Percentiles rank a stretch among this genome's conserved stretches.
phyloP scores from a whole-genome alignment of 1,139 yeast genomes.

The Pichia terricola region DNA sequence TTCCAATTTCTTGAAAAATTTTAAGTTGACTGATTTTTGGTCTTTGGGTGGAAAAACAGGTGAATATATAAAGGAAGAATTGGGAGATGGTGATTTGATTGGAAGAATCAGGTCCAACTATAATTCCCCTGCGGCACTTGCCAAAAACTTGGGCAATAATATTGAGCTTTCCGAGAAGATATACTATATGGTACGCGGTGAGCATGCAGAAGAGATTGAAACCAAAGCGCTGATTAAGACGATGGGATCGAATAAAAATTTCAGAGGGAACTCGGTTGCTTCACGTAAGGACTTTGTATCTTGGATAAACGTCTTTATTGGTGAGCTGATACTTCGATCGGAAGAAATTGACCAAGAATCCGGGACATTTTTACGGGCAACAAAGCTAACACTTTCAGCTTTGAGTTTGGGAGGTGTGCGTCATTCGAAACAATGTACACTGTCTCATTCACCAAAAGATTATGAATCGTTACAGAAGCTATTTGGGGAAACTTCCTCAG shows the following conservation, averaged over 20 bases:
- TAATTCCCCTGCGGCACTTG: constrained; percentile 27
- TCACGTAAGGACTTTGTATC: constrained; percentile 50
- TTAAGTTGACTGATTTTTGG: constrained; percentile 68
- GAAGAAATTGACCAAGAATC: constrained; percentile 68
- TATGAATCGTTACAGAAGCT: constrained; percentile 31
- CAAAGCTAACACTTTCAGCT: constrained; percentile 37
- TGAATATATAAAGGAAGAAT: constrained; percentile 38
- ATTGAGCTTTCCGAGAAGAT: constrained; percentile 38
- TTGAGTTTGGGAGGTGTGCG: constrained; percentile 17
- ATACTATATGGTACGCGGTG: constrained; percentile 58
- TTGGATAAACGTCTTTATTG: constrained; percentile 79
- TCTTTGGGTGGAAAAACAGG: constrained; percentile 92
- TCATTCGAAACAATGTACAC: constrained; percentile 38
- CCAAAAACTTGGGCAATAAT: constrained; percentile 32
- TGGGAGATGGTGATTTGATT: constrained; percentile 24
- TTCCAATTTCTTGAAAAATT: constrained; percentile 43
- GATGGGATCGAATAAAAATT: constrained; percentile 83
- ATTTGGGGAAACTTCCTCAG: constrained; percentile 32
- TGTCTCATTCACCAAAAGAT: constrained; percentile 31
- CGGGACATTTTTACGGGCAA: constrained; percentile 38
- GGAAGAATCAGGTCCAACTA: constrained; percentile 43
- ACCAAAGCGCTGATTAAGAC: constrained; percentile 62
- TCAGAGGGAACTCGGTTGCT: constrained; percentile 47
- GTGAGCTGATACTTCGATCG: constrained; percentile 65
- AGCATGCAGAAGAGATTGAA: constrained; percentile 40